Evolutionary conservation across 352 stramenopile species (phyloP), one percentile per base, ranked within the genome.

Genomic region (Pseudoperonospora humuli): DNA sequence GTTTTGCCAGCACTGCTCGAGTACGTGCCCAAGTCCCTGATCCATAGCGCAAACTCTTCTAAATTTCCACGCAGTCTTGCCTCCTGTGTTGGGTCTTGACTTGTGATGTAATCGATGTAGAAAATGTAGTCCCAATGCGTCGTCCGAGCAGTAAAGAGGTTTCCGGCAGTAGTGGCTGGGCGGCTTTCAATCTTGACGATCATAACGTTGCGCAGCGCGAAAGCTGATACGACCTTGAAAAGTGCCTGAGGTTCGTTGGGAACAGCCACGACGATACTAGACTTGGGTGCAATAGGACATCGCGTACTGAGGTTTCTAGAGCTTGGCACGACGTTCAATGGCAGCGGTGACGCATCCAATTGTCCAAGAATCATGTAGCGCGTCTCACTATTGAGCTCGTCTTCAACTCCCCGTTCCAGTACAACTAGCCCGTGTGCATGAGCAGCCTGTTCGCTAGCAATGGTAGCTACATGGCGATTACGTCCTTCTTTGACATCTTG

Each of bases 81-180:
- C 14, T 87, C 75, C 27, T 81, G 64, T 7, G 35, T 50, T 17
- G 53, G 13, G 18, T 61, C 64, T 8, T 57, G 69, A 50, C 65
- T 83, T 7, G 74, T 68, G 15, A 84, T 69, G 50, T 77, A 85
- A 53, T 87, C 75, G 18, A 87, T 69, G 37, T 84, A 87, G 50
- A 87, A 87, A 48, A 87, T 84, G 50, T 86, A 86, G 39, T 86
- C 71, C 72, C 70, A 87, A 41, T 87, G 72, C 36, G 77, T 77
- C 2, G 70, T 87, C 48, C 84, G 70, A 13, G 70, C 72, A 7
- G 65, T 71, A 26, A 86, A 86, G 8, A 83, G 50, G 7, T 56
- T 68, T 7, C 64, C 66, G 0, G 72, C 75, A 10, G 72, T 87
- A 31, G 75, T 67, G 1, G 75, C 75, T 6, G 75, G 75, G n/a